These are phyloP conservation scores for Rhazya stricta DNA, from an alignment of 257 asterid genomes.

Conservation along the genomic window DNA sequence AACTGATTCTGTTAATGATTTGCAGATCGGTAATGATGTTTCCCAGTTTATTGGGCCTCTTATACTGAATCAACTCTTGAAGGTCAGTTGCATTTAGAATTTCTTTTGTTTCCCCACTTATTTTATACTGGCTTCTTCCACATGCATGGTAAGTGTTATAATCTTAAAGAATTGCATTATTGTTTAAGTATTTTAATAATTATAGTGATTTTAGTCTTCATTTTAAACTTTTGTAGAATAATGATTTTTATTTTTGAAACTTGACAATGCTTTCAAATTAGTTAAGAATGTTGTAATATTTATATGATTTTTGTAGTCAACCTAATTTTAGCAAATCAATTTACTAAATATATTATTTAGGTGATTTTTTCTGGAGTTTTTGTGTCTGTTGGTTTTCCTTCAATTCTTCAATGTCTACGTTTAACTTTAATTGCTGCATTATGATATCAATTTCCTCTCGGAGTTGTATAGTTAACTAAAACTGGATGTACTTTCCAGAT, in stretches of 20 bases:
- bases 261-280: not conserved
- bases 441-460: no score
- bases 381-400: not conserved
- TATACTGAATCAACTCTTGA: constrained; percentile 63
- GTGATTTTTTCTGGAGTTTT: not conserved
- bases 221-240: not conserved
- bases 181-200: not conserved
- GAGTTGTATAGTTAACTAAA: not conserved
- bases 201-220: not conserved
- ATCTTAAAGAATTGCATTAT: not conserved
- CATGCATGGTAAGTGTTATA: not conserved
- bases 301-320: not conserved
- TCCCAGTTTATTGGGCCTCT: constrained; percentile 93
- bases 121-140: not conserved
- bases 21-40: constrained; percentile 78
- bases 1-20: constrained; percentile 11
- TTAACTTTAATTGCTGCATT: no score
- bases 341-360: not conserved
- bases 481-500: not conserved
- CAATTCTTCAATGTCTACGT: not conserved
- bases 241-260: not conserved
- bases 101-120: not conserved
- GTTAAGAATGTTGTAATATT: not conserved
- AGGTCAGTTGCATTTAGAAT: constrained; percentile 42
- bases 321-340: not conserved